Evolutionary conservation across 2,329 filamentous ascomycete species (phyloP).

Genomic region (Fusarium sublunatum): DNA sequence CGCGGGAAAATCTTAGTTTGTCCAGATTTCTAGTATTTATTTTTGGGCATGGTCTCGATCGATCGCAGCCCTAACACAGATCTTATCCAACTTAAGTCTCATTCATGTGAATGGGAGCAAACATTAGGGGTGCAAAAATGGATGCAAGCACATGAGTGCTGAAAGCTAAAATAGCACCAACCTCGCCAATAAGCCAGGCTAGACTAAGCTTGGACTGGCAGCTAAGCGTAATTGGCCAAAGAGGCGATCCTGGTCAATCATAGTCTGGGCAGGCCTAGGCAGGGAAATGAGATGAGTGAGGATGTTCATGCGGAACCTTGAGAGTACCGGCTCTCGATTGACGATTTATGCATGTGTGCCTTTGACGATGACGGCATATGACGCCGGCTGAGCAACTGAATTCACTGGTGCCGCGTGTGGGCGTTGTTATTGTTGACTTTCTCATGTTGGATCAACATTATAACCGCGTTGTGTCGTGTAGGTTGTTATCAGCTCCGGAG

Average conservation of each 20-base stretch:
- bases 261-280: constrained; percentile 26
- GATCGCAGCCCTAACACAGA: constrained; percentile 26
- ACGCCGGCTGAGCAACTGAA: constrained; percentile 12
- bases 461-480: constrained; percentile 24
- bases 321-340: constrained; percentile 3
- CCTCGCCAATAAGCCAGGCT: not conserved
- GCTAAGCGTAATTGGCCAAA: constrained; percentile 34
- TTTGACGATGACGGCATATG: constrained; percentile 32
- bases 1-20: constrained; percentile 9
- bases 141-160: constrained; percentile 5
- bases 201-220: constrained; percentile 17
- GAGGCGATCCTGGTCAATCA: constrained; percentile 24
- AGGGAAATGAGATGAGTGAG: constrained; percentile 41
- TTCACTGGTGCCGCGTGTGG: constrained; percentile 1
- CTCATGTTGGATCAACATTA: constrained; percentile 24
- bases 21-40: constrained; percentile 7
- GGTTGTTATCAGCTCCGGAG: not conserved
- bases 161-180: not conserved
- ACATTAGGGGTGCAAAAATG: not conserved
- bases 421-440: constrained; percentile 11
- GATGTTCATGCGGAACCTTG: constrained; percentile 29
- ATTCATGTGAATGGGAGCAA: constrained; percentile 7
- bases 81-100: constrained; percentile 18
- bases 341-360: constrained; percentile 5
- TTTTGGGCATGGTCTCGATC: constrained; percentile 36